Evolutionary conservation across 1,284 basidiomycete genomes (phyloP), one percentile per base, ranked within the genome.

Genomic region (Austroboletus rostrupii): DNA sequence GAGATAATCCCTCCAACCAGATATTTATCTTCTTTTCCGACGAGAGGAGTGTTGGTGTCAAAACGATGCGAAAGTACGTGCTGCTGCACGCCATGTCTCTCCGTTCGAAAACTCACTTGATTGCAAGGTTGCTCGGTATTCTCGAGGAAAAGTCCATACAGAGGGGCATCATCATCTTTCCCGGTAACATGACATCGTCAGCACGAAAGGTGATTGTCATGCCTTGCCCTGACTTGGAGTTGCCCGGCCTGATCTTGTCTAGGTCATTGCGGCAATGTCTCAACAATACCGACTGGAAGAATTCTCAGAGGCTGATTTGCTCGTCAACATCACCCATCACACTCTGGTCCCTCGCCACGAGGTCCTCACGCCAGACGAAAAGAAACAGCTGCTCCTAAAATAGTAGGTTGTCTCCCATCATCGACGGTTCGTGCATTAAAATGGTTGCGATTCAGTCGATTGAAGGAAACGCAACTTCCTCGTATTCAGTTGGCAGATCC

Each of bases 311-410:
- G 84, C 93, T 7, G 94, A 97, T 70, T 74, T 99, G 39, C 80
- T 99, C 5, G 97, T 99, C 57, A 99, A 99, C 72, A 99, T 99
- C 61, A 96, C 93, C 16, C 87, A 90, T 62, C 97, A 99, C 66
- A 90, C 90, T 37, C 79, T 99, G 32, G 97, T 99, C 5, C 97
- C 97, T 41, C 84, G 83, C 57, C 97, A 99, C 67, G 87, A 95
- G 59, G 87, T 99, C 50, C 80, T 99, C 59, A 82, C 81, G 10
- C 72, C 80, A 19, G 89, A 92, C 57, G 90, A 97, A 70, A 99
- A 99, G 75, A 85, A 83, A 64, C 74, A 82, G 12, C 72, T 99
- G 47, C 76, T 99, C 53, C 84, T 90, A 69, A 88, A 90, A 80
- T 99, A 99, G 95, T 97, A 62, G 62, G 93, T 37, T 43, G 28